Evolutionary conservation across 2,329 filamentous ascomycete species (phyloP).

Genomic region (Xylariaceae sp.): DNA sequence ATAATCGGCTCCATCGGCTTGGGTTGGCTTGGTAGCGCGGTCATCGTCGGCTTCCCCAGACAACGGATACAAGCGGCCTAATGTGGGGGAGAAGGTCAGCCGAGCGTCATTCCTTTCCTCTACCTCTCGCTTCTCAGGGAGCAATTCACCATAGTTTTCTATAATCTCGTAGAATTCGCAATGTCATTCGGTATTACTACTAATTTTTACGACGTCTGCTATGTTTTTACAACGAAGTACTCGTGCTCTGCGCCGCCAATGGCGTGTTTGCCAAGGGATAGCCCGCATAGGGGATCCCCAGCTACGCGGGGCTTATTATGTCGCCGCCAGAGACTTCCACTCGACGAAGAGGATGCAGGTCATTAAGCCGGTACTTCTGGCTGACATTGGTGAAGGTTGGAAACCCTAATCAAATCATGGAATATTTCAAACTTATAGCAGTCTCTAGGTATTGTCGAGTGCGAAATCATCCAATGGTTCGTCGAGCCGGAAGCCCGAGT

Average conservation of each 20-base stretch:
- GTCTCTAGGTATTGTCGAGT: slow-evolving; percentile 86
- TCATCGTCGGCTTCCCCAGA: slow-evolving; percentile 37
- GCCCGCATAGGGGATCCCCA: slow-evolving; percentile 43
- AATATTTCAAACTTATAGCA: slow-evolving; percentile 19
- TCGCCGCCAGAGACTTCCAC: slow-evolving; percentile 55
- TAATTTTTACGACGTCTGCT: slow-evolving; percentile 24
- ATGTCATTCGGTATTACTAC: too few relatives aligned
- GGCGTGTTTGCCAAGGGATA: slow-evolving; percentile 51
- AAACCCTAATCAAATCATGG: not conserved
- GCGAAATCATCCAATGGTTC: slow-evolving; percentile 99
- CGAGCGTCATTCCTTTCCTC: slow-evolving; percentile 11
- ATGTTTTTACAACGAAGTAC: slow-evolving; percentile 65
- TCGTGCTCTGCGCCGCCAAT: slow-evolving; percentile 57
- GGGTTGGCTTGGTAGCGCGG: slow-evolving; percentile 10
- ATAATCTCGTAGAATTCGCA: slow-evolving; percentile 12
- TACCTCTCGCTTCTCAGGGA: slow-evolving; percentile 12
- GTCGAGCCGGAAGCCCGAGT: slow-evolving; percentile 94
- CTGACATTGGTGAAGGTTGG: slow-evolving; percentile 85
- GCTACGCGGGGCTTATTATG: slow-evolving; percentile 35
- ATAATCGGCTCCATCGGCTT: slow-evolving; percentile 7
- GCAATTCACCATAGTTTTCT: slow-evolving; percentile 14
- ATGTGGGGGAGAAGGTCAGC: slow-evolving; percentile 33
- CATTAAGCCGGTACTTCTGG: slow-evolving; percentile 80
- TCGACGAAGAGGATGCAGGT: slow-evolving; percentile 56
- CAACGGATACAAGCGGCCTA: slow-evolving; percentile 36